Percentiles rank a stretch among this genome's conserved stretches.
Evolutionary conservation across 257 asterid genomes (phyloP).

Genomic region (Prunella vulgaris): DNA sequence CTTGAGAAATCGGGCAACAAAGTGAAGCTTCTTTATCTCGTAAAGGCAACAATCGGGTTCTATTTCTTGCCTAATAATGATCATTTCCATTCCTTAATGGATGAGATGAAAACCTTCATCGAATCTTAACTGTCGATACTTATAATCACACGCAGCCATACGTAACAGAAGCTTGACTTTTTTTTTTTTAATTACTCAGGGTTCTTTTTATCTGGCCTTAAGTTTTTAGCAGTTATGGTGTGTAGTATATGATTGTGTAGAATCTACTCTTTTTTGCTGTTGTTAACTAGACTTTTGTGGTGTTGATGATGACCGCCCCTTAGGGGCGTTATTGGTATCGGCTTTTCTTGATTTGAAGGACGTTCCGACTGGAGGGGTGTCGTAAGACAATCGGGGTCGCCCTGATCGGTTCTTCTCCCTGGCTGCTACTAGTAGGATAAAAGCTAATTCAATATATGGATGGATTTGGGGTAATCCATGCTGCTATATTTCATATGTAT

Average conservation of each 20-base stretch:
- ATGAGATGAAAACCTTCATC: slow-evolving; percentile 44
- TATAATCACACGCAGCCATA: slow-evolving; percentile 22
- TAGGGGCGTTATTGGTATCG: slow-evolving; percentile 4
- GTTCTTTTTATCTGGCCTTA: background rate
- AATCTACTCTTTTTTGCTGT: slow-evolving; percentile 25
- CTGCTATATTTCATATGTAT: slow-evolving; percentile 34
- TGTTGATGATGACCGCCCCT: slow-evolving; percentile 26
- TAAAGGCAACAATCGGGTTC: slow-evolving; percentile 52
- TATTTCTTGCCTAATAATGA: slow-evolving; percentile 53
- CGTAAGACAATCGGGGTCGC: slow-evolving; percentile 9
- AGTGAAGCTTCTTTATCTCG: slow-evolving; percentile 44
- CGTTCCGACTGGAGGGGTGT: background rate
- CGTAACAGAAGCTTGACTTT: slow-evolving; percentile 33
- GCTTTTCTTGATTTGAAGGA: background rate
- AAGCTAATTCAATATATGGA: slow-evolving; percentile 41
- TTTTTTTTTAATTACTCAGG: slow-evolving; percentile 20
- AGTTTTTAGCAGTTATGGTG: slow-evolving; percentile 22
- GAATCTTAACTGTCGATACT: slow-evolving; percentile 29
- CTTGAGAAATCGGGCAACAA: slow-evolving; percentile 38
- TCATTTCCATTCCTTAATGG: slow-evolving; percentile 42
- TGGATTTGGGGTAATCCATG: slow-evolving; percentile 33
- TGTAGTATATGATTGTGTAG: slow-evolving; percentile 41
- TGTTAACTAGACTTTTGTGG: slow-evolving; percentile 24
- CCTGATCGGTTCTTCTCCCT: background rate
- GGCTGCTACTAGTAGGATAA: slow-evolving; percentile 15